Percentiles rank a stretch among this genome's conserved stretches.
Conservation (phyloP, 139 green algal species). For the Chlorella ohadii region DNA sequence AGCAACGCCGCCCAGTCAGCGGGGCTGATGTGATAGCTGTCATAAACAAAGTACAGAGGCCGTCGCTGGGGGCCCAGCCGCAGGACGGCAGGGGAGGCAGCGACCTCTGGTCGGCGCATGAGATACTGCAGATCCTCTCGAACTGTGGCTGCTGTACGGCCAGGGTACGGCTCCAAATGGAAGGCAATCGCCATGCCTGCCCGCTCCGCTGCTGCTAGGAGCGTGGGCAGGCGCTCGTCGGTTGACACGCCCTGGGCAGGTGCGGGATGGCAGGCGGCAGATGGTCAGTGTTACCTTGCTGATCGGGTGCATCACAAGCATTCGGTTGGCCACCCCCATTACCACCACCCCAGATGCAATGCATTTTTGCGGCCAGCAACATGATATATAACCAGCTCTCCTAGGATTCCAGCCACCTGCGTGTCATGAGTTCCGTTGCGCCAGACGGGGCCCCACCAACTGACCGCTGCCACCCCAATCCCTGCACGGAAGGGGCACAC, state of each 20-base stretch:
- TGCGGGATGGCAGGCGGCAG: neutral
- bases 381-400: too few species aligned
- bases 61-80: neutral
- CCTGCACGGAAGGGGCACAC: too few species aligned
- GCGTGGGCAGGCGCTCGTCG: neutral
- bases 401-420: too few species aligned
- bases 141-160: neutral
- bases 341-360: too few species aligned
- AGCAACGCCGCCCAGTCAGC: conserved; percentile 15
- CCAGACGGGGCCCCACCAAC: conserved; percentile 13
- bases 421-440: conserved; percentile 8
- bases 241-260: conserved; percentile 3
- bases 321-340: too few species aligned
- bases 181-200: neutral
- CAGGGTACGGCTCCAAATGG: conserved; percentile 22
- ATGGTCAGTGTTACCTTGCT: too few species aligned
- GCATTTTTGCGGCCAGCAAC: too few species aligned
- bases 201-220: conserved; percentile 1
- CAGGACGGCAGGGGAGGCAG: neutral
- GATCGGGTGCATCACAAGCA: too few species aligned
- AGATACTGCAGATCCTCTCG: conserved; percentile 23
- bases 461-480: neutral
- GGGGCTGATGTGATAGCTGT: conserved; percentile 8
- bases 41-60: neutral
- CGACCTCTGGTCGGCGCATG: neutral